Conservation (phyloP, 2,329 filamentous ascomycete species). For the Davidsoniella eucalypti region DNA sequence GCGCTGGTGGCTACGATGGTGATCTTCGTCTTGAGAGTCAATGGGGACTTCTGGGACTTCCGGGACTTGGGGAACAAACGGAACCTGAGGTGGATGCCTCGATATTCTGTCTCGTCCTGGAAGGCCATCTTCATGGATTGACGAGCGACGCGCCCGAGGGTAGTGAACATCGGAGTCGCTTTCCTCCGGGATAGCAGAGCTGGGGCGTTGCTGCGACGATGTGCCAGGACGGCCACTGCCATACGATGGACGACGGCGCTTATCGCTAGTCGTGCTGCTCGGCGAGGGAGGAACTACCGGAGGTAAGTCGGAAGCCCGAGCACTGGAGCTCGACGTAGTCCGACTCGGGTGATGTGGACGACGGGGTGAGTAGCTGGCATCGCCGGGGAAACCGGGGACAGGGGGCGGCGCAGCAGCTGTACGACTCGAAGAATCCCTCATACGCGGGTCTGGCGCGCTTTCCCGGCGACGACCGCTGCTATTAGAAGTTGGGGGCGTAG, state of each 20-base stretch:
- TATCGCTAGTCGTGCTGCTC: background rate
- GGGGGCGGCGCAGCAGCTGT: background rate
- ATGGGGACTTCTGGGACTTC: background rate
- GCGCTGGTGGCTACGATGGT: too few species aligned
- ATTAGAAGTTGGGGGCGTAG: background rate
- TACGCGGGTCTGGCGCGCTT: background rate
- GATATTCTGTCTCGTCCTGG: background rate
- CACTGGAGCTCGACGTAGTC: slow-evolving; percentile 3
- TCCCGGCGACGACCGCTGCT: background rate
- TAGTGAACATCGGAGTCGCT: background rate
- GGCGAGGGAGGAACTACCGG: slow-evolving; percentile 2
- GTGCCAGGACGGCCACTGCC: slow-evolving; percentile 1
- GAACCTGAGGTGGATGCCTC: background rate
- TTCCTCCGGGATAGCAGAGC: slow-evolving; percentile 5
- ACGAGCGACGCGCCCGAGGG: background rate
- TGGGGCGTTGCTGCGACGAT: slow-evolving; percentile 5
- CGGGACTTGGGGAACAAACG: background rate
- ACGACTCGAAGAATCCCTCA: background rate
- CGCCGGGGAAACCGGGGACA: background rate
- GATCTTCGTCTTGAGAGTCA: too few species aligned
- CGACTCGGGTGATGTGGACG: slow-evolving; percentile 3
- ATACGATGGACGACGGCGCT: slow-evolving; percentile 7
- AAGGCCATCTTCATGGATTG: slow-evolving; percentile 1
- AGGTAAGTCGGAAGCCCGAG: background rate
- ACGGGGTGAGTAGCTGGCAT: background rate